phyloP scores from a whole-genome alignment of 163 green algal genomes.

The Chloroidium sp. region DNA sequence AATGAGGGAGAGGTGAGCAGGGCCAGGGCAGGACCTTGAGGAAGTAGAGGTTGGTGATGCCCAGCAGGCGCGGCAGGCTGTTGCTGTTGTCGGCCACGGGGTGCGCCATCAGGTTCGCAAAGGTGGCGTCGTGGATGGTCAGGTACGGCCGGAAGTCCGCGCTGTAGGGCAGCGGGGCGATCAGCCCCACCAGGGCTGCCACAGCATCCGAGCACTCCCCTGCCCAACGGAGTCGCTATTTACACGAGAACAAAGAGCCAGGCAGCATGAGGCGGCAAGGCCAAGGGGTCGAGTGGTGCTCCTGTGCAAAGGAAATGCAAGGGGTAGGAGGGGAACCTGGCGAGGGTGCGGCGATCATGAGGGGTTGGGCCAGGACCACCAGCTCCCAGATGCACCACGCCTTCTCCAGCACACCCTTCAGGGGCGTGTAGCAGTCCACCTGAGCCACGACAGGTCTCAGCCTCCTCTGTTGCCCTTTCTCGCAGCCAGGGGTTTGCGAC shows the following conservation, averaged over 20 bases:
- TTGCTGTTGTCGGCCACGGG: not conserved
- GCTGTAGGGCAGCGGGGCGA: slow-evolving; percentile 75
- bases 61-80: slow-evolving; percentile 58
- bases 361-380: slow-evolving; percentile 55
- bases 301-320: not conserved
- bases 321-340: slow-evolving; percentile 24
- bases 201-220: slow-evolving; percentile 40
- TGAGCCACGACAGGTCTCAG: not conserved
- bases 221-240: slow-evolving; percentile 4
- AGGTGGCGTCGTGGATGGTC: slow-evolving; percentile 84
- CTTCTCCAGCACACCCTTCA: slow-evolving; percentile 34
- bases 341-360: slow-evolving; percentile 69
- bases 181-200: slow-evolving; percentile 62
- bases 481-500: too few relatives aligned
- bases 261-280: not conserved
- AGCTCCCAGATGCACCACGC: slow-evolving; percentile 70
- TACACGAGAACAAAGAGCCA: not conserved
- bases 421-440: slow-evolving; percentile 30
- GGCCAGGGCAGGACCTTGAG: slow-evolving; percentile 41
- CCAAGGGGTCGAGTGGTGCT: not conserved
- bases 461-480: not conserved
- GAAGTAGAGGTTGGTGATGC: slow-evolving; percentile 86
- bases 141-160: slow-evolving; percentile 82
- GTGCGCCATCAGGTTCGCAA: slow-evolving; percentile 36
- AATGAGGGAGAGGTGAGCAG: not conserved